Percentiles rank a stretch among this genome's conserved stretches.
phyloP scores from a whole-genome alignment of 2,329 filamentous ascomycete genomes.

The Sporothrix phasma region DNA sequence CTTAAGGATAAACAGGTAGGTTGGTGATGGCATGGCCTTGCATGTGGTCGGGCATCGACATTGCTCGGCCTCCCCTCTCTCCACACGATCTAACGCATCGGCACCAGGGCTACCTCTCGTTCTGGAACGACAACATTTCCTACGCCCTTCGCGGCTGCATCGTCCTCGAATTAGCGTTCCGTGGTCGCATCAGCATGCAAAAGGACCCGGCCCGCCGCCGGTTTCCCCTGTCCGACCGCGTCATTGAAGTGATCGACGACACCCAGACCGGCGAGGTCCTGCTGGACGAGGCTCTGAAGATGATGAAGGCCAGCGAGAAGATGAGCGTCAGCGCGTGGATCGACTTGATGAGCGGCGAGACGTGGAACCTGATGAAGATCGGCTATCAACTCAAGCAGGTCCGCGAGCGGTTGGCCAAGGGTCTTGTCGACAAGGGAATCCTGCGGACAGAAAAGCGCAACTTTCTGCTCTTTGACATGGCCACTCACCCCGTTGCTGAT shows the following conservation, averaged over 20 bases:
- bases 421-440: conserved; percentile 96
- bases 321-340: conserved; percentile 99
- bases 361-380: conserved; percentile 99
- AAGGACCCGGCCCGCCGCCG: conserved; percentile 86
- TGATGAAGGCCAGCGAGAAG: conserved; percentile 99
- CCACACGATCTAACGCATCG: conserved; percentile 6
- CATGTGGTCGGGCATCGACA: not conserved
- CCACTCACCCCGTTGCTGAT: conserved; percentile 93
- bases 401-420: conserved; percentile 91
- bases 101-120: conserved; percentile 83
- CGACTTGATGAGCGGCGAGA: conserved; percentile 97
- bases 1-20: conserved; percentile 96
- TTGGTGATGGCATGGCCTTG: not conserved
- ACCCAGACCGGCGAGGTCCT: conserved; percentile 93
- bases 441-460: conserved; percentile 98
- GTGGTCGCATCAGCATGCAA: conserved; percentile 96
- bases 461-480: conserved; percentile 99
- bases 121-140: conserved; percentile 99
- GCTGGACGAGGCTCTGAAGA: conserved; percentile 94
- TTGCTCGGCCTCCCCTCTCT: not conserved
- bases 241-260: conserved; percentile 96
- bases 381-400: conserved; percentile 99
- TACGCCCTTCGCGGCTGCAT: conserved; percentile 97
- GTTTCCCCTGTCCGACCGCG: conserved; percentile 82
- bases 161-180: conserved; percentile 92